Conservation (phyloP, 2,329 filamentous ascomycete species). For the Plenodomus tracheiphilus region DNA sequence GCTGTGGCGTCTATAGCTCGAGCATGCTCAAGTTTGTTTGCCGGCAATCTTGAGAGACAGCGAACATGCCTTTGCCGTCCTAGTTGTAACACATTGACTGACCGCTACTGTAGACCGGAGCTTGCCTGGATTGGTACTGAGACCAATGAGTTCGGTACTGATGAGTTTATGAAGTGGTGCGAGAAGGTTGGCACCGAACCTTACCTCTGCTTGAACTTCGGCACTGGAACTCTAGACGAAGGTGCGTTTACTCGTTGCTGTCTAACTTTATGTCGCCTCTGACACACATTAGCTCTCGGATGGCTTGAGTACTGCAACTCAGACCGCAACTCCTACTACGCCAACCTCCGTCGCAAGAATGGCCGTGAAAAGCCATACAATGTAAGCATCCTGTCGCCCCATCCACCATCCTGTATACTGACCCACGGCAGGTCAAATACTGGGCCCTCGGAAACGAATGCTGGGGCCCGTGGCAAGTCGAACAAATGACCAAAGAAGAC, state of each 20-base stretch:
- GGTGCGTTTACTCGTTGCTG: constrained; percentile 36
- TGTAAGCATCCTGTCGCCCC: constrained; percentile 35
- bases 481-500: constrained; percentile 69
- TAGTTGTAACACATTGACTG: constrained; percentile 2
- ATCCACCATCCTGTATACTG: background rate
- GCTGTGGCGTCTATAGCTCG: background rate
- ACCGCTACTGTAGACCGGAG: constrained; percentile 59
- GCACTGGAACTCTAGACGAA: constrained; percentile 65
- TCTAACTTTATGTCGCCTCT: background rate
- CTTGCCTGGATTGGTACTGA: constrained; percentile 79
- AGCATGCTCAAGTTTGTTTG: background rate
- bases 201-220: constrained; percentile 80
- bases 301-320: constrained; percentile 91
- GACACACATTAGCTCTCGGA: constrained; percentile 58
- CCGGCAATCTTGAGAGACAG: background rate
- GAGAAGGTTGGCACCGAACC: constrained; percentile 73
- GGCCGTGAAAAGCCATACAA: constrained; percentile 77
- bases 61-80: background rate
- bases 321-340: constrained; percentile 76
- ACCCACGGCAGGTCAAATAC: constrained; percentile 63
- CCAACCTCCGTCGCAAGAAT: constrained; percentile 75
- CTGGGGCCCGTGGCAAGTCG: constrained; percentile 67
- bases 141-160: constrained; percentile 78
- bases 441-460: constrained; percentile 81
- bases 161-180: constrained; percentile 86